Evolutionary conservation across 164 flowering plant species (phyloP).

Genomic region (Umbellularia californica): DNA sequence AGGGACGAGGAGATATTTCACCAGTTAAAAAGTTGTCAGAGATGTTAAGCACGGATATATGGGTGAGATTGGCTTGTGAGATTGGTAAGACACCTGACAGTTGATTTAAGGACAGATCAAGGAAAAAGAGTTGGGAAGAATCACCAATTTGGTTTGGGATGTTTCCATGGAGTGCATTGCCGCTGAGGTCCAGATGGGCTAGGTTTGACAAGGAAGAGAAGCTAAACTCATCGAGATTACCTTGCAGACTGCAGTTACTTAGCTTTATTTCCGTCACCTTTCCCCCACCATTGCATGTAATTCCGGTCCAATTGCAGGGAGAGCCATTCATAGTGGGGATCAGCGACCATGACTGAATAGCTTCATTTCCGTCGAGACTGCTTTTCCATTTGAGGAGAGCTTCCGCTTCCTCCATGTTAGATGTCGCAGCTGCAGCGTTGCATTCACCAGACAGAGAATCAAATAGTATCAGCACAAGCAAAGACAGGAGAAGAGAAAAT

Average conservation of each 20-base stretch:
- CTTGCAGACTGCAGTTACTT: constrained; percentile 1
- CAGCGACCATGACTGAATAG: constrained; percentile 1
- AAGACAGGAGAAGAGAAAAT: neutral
- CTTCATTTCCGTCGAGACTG: neutral
- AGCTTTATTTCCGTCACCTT: constrained; percentile 13
- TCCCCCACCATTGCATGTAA: constrained; percentile 13
- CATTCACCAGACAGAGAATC: too few species aligned
- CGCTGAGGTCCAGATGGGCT: constrained; percentile 10
- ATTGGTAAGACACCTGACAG: constrained; percentile 20
- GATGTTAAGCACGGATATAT: too few species aligned
- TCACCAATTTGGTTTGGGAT: constrained; percentile 22
- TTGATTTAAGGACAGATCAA: constrained; percentile 20
- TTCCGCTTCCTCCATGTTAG: neutral
- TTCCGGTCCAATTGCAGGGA: constrained; percentile 17
- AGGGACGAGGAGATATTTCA: too few species aligned
- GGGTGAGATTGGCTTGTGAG: constrained; percentile 25
- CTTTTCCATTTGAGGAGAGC: constrained; percentile 6
- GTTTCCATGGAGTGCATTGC: constrained; percentile 7
- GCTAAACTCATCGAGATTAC: constrained; percentile 13
- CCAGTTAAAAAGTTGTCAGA: too few species aligned
- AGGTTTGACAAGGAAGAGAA: constrained; percentile 24
- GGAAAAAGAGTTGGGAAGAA: too few species aligned
- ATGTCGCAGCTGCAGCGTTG: neutral
- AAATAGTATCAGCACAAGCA: neutral
- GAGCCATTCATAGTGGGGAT: too few species aligned